Evolutionary conservation across 352 stramenopile species (phyloP), one percentile per base, ranked within the genome.

Genomic region (Phytophthora sp.): DNA sequence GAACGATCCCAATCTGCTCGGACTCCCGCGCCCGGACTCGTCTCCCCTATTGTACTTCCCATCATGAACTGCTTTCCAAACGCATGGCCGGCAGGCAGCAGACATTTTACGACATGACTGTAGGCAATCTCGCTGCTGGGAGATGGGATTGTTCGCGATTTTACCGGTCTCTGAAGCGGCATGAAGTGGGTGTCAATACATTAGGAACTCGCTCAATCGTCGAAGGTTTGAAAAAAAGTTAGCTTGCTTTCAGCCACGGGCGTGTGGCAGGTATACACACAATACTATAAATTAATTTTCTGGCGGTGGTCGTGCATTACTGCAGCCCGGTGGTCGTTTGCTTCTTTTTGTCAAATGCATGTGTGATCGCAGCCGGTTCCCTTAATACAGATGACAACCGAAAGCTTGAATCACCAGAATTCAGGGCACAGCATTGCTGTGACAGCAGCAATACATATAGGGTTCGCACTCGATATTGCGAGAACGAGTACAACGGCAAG

Each of bases 51-150:
- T 41, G 33, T 52, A 45, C 18, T 42, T 45, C 41, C 41, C 39
- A 53, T 62, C 54, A 23, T 30, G 20, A 12, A 6, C 46, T 45
- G 27, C 12, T 46, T 27, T 62, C 54, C 41, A 62, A 62, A 62
- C 27, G 27, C 54, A 62, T 61, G 53, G 53, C 27, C 7, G 26
- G 36, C 36, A 49, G 4, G 23, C 33, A 58, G 23, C 52, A 42
- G 11, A 42, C 7, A 38, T 24, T 50, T 50, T 59, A 49, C 52
- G 26, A 18, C 23, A 23, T 26, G 13, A 49, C 16, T 33, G 51
- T n/a, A 41, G 11, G 35, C 33, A 4, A 16, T 16, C 13, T 41
- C 8, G 35, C 9, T 20, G 13, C 12, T 41, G 13, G 7, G 13
- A 41, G 13, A 20, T n/a, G n/a, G n/a, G n/a, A n/a, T n/a, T n/a